Conservation (phyloP, 257 asterid genomes). For the Handroanthus guayacan region DNA sequence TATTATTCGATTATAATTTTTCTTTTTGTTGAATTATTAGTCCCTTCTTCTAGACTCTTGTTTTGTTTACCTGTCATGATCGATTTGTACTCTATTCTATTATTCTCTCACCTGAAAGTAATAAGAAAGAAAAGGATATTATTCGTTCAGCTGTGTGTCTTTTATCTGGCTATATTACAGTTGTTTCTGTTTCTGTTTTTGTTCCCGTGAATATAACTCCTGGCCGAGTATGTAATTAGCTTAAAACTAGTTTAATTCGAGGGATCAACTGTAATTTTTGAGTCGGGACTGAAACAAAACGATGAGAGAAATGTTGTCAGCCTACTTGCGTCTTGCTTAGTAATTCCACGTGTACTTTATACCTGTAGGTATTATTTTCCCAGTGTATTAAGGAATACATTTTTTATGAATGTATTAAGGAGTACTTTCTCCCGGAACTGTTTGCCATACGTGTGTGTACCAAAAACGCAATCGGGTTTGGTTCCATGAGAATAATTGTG, state of each 20-base stretch:
- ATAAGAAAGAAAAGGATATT: conserved; percentile 20
- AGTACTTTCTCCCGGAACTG: background rate
- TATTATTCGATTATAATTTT: conserved; percentile 33
- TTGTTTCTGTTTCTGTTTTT: background rate
- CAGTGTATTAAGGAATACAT: background rate
- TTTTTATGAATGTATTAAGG: no score
- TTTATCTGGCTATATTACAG: conserved; percentile 9
- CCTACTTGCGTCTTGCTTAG: conserved; percentile 45
- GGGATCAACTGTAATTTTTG: conserved; percentile 16
- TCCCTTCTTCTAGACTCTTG: conserved; percentile 24
- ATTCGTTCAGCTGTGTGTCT: conserved; percentile 25
- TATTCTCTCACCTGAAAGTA: conserved; percentile 32
- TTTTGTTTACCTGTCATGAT: conserved; percentile 22
- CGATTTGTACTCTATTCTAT: conserved; percentile 45
- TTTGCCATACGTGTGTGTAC: no score
- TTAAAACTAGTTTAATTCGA: background rate
- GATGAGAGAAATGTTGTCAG: conserved; percentile 40
- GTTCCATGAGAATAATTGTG: no score
- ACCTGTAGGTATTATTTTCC: conserved; percentile 29
- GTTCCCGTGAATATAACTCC: background rate
- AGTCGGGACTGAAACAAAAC: conserved; percentile 14
- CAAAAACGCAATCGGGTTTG: no score
- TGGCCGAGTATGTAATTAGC: background rate
- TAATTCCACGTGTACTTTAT: conserved; percentile 24
- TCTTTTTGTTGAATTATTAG: conserved; percentile 40